Evolutionary conservation across 768 basidiomycete genomes (phyloP).

Genomic region (Hydnomerulius pinastri): DNA sequence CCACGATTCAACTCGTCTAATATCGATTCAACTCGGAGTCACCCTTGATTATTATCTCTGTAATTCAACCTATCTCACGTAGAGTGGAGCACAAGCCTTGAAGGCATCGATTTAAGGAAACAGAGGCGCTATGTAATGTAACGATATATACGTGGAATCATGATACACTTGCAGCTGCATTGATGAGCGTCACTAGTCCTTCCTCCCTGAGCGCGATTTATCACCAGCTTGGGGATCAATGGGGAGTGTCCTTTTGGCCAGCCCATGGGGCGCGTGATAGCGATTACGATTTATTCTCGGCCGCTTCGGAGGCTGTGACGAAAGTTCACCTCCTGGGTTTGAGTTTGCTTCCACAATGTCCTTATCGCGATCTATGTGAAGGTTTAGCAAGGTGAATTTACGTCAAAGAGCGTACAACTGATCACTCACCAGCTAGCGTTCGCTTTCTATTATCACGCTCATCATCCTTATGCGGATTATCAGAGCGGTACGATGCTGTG

Average conservation of each 20-base stretch:
- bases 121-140: conserved; percentile 18
- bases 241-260: conserved; percentile 61
- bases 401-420: neutral
- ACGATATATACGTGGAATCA: conserved; percentile 13
- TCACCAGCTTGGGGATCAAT: conserved; percentile 64
- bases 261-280: conserved; percentile 42
- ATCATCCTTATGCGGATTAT: conserved; percentile 53
- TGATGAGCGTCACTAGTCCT: conserved; percentile 41
- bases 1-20: conserved; percentile 52
- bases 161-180: conserved; percentile 10
- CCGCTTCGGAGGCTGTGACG: conserved; percentile 54
- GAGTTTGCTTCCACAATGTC: conserved; percentile 44
- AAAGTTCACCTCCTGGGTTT: conserved; percentile 38
- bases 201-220: conserved; percentile 52
- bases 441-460: conserved; percentile 72
- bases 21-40: conserved; percentile 35
- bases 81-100: conserved; percentile 9
- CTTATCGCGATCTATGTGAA: conserved; percentile 60
- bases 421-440: conserved; percentile 61
- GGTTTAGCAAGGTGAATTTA: conserved; percentile 7
- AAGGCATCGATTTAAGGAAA: conserved; percentile 9
- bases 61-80: conserved; percentile 18
- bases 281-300: conserved; percentile 59
- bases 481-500: conserved; percentile 45
- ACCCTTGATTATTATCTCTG: conserved; percentile 25